These are phyloP conservation scores for Aspergillus pseudotamarii DNA, from an alignment of 2,329 filamentous ascomycete genomes.

Conservation along the genomic window DNA sequence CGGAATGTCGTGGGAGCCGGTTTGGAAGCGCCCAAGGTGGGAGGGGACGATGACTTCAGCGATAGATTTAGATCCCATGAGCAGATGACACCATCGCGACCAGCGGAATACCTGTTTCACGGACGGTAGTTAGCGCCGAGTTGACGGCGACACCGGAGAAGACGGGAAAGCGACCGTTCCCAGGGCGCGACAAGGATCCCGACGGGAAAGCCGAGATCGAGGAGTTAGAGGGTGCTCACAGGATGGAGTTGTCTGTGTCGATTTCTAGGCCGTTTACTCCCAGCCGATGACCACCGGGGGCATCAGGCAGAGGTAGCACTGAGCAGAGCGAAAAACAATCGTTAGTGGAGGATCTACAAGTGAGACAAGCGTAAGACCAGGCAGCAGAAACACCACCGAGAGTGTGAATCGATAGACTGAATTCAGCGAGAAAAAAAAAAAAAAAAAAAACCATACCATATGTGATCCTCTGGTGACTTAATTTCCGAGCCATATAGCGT, in stretches of 20 bases:
- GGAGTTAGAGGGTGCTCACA: constrained; percentile 63
- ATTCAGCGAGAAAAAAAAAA: background rate
- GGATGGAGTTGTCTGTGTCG: constrained; percentile 77
- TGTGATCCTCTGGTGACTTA: constrained; percentile 67
- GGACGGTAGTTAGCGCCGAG: constrained; percentile 22
- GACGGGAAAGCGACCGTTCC: background rate
- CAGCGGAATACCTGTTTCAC: constrained; percentile 79
- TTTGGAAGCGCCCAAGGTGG: constrained; percentile 24
- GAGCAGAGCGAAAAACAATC: constrained; percentile 10
- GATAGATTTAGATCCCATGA: constrained; percentile 75
- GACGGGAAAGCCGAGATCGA: background rate
- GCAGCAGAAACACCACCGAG: constrained; percentile 13
- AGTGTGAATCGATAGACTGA: constrained; percentile 1
- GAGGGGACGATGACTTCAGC: constrained; percentile 33
- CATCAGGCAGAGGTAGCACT: constrained; percentile 75
- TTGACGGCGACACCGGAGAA: background rate
- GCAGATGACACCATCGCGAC: constrained; percentile 92
- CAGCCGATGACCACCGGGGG: constrained; percentile 81
- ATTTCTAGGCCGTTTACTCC: constrained; percentile 94
- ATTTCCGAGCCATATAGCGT: constrained; percentile 65
- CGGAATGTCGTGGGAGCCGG: constrained; percentile 56
- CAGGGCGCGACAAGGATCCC: background rate
- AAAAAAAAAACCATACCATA: constrained; percentile 59
- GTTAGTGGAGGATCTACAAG: constrained; percentile 12
- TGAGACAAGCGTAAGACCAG: background rate